phyloP scores from a whole-genome alignment of 768 basidiomycete species.

The Leccinellum rugosiceps region DNA sequence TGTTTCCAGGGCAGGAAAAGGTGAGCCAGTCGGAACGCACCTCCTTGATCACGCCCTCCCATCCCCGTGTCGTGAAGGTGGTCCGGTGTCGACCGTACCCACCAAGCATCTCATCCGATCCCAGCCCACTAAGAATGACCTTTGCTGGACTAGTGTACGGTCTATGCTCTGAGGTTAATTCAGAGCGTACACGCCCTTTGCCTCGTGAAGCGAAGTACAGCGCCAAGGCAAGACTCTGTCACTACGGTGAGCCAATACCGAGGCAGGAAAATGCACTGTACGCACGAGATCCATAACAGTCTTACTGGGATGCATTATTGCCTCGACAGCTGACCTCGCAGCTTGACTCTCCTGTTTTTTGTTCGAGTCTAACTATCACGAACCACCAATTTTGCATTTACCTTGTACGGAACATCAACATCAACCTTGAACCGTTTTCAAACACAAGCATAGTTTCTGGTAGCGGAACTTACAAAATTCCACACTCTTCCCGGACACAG shows the following conservation, averaged over 20 bases:
- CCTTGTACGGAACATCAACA: slow-evolving; percentile 79
- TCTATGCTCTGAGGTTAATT: slow-evolving; percentile 30
- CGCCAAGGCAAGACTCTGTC: slow-evolving; percentile 85
- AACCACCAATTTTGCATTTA: slow-evolving; percentile 26
- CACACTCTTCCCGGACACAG: slow-evolving; percentile 79
- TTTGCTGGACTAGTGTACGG: slow-evolving; percentile 72
- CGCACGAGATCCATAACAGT: slow-evolving; percentile 92
- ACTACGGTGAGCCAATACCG: slow-evolving; percentile 1
- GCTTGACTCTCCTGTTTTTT: slow-evolving; percentile 59
- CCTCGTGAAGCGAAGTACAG: slow-evolving; percentile 92
- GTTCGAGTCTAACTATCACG: not conserved
- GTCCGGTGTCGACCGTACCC: slow-evolving; percentile 90
- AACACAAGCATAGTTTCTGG: not conserved
- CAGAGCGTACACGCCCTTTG: slow-evolving; percentile 50
- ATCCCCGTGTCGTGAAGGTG: slow-evolving; percentile 64
- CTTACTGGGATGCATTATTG: slow-evolving; percentile 71
- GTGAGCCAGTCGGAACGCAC: slow-evolving; percentile 37
- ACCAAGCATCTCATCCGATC: slow-evolving; percentile 93
- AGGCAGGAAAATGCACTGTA: not conserved
- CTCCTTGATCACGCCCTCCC: slow-evolving; percentile 78
- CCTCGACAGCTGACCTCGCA: slow-evolving; percentile 53
- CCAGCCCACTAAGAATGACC: slow-evolving; percentile 87
- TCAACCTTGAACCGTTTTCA: slow-evolving; percentile 57
- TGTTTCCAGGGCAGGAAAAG: not conserved
- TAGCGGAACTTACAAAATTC: slow-evolving; percentile 69